phyloP scores from a whole-genome alignment of 305 asterid species.

The Lippia alba region DNA sequence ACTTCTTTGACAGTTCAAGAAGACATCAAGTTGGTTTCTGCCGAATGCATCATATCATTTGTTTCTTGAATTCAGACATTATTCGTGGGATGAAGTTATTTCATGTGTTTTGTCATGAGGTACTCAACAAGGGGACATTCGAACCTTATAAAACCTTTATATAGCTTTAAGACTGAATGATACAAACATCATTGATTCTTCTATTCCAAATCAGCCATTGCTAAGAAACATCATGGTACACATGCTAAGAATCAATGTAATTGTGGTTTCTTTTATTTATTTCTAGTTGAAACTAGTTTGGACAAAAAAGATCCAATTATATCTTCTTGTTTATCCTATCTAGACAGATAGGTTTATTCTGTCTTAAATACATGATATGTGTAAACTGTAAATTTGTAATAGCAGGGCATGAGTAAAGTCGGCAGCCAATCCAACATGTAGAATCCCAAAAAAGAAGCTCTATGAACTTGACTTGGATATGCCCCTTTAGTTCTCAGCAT shows the following conservation, averaged over 20 bases:
- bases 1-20: constrained; percentile 27
- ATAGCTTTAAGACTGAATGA: too few relatives aligned
- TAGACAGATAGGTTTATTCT: not conserved
- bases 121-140: too few relatives aligned
- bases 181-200: too few relatives aligned
- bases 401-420: not conserved
- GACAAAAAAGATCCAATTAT: too few relatives aligned
- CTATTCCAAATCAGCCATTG: too few relatives aligned
- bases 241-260: too few relatives aligned
- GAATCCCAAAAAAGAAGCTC: not conserved
- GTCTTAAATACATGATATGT: not conserved
- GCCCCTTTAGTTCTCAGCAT: constrained; percentile 9
- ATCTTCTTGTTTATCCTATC: not conserved
- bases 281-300: too few relatives aligned
- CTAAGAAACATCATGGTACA: too few relatives aligned
- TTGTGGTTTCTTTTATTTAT: not conserved
- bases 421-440: not conserved
- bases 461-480: not conserved
- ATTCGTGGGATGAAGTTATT: too few relatives aligned
- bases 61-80: too few relatives aligned
- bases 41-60: constrained; percentile 35
- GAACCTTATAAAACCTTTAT: too few relatives aligned
- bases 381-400: not conserved
- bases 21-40: constrained; percentile 21
- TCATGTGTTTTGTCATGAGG: too few relatives aligned